Evolutionary conservation across 495 filamentous ascomycete genomes (phyloP).

Genomic region (Hypoxylon perforatum): DNA sequence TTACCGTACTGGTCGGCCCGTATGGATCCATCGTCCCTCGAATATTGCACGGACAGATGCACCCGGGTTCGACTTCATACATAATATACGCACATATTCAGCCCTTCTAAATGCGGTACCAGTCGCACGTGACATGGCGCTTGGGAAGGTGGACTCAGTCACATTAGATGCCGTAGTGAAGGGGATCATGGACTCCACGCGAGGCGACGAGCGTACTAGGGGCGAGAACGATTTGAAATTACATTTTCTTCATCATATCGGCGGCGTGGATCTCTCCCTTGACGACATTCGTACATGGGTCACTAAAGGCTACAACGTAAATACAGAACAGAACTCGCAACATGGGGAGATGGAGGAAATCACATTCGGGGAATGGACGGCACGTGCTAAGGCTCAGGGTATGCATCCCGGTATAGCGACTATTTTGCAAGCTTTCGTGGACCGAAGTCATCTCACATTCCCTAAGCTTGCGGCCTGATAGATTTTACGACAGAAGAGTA

Average conservation of each 20-base stretch:
- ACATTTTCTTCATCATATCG: neutral
- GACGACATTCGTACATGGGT: neutral
- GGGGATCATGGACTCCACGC: neutral
- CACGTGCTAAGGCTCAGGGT: neutral
- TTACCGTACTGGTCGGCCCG: constrained; percentile 42
- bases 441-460: neutral
- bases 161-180: neutral
- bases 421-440: neutral
- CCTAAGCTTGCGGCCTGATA: neutral
- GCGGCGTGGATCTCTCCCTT: neutral
- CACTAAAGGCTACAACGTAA: neutral
- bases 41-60: neutral
- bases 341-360: neutral
- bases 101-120: neutral
- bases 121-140: neutral
- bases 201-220: neutral
- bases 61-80: neutral
- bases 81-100: too few species aligned
- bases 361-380: neutral
- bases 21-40: constrained; percentile 50
- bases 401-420: neutral
- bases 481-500: too few species aligned
- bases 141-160: neutral
- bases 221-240: neutral
- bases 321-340: neutral